Evolutionary conservation across 2,329 filamentous ascomycete species (phyloP), one percentile per base, ranked within the genome.

Genomic region (Colletotrichum sp.): DNA sequence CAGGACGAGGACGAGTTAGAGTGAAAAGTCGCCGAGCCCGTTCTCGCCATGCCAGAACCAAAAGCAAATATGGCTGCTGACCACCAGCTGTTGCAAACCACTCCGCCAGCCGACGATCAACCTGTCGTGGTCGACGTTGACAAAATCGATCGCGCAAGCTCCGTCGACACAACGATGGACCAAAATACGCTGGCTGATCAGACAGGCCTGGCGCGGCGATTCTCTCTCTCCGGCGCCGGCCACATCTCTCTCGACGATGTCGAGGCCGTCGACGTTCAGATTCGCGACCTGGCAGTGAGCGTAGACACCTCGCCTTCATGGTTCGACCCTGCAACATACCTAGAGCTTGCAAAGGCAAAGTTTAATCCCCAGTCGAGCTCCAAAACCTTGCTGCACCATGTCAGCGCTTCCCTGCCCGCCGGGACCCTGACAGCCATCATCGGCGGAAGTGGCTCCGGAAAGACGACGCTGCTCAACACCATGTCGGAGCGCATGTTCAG

Each of bases 381-480:
- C 75, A 91, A 91, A 80, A 83, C 85, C 8, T 90, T 96, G 13
- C 85, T 96, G 12, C 86, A 92, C 68, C 89, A 90, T 34, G 90
- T 95, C 62, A 90, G 90, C 77, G 93, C 93, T 3, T 89, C 91
- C 28, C 89, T 95, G 81, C 87, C 88, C 5, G 89, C 90, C 9
- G 93, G 94, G 5, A 93, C 91, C 5, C 83, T 96, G 55, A 95
- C 93, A 1, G 94, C 94, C 10, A 95, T 96, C 69, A 92, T 96
- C 73, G 94, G 94, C 12, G 93, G 93, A 5, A 93, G 92, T 80
- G 94, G 94, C 24, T 93, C 92, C 3, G 94, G 94, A 1, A 95
- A 95, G 85, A 94, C 93, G 5, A 93, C 92, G 0, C 84, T 94
- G 73, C 86, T 96, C 39, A 96, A 95, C 81, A 90, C 92, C 24